Evolutionary conservation across 2,329 filamentous ascomycete species (phyloP).

Genomic region (Geosmithia morbida): DNA sequence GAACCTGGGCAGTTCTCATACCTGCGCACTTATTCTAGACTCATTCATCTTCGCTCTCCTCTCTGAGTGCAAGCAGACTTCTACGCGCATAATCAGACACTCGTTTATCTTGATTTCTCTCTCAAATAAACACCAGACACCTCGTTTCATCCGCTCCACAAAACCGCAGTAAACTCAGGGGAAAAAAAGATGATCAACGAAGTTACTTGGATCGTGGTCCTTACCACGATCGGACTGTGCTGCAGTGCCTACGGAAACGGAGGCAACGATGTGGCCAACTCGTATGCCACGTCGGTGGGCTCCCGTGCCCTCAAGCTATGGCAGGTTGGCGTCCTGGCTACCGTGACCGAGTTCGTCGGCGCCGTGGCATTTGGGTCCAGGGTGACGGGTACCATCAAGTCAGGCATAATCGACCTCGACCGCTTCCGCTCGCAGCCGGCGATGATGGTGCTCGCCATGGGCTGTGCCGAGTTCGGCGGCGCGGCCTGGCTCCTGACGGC

Average conservation of each 20-base stretch:
- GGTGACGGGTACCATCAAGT: constrained; percentile 31
- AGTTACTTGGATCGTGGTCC: background rate
- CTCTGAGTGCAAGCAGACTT: too few species aligned
- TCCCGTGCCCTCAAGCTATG: constrained; percentile 39
- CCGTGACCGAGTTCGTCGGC: constrained; percentile 32
- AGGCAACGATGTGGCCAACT: constrained; percentile 44
- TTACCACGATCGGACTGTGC: background rate
- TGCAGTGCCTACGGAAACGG: constrained; percentile 2
- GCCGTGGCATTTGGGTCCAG: constrained; percentile 31
- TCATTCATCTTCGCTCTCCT: too few species aligned
- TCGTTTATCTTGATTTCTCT: too few species aligned
- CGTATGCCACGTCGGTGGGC: constrained; percentile 47
- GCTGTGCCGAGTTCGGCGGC: constrained; percentile 19
- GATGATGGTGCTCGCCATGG: constrained; percentile 25
- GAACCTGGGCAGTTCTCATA: too few species aligned
- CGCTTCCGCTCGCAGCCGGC: constrained; percentile 23
- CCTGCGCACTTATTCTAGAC: too few species aligned
- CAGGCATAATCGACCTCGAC: constrained; percentile 24
- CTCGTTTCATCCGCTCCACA: background rate
- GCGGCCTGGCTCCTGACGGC: constrained; percentile 26
- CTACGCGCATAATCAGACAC: too few species aligned
- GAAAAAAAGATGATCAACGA: background rate
- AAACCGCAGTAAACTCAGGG: too few species aligned
- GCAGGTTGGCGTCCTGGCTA: constrained; percentile 29
- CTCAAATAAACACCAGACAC: too few species aligned